Conservation (phyloP, 2,329 filamentous ascomycete species). For the Claviceps monticola region DNA sequence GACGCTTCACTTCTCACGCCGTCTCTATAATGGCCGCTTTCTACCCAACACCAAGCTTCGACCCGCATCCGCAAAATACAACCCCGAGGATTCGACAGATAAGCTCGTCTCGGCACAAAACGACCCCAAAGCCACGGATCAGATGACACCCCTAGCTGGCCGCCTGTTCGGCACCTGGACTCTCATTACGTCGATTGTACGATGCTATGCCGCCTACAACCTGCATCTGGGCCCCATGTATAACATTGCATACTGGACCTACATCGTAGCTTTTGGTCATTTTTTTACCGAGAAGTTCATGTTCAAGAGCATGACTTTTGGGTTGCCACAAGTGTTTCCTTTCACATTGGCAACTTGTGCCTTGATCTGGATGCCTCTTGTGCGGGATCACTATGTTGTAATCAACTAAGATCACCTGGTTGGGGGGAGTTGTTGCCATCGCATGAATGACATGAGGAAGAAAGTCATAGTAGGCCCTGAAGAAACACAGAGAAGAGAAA, state of each 20-base stretch:
- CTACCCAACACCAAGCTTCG: conserved; percentile 34
- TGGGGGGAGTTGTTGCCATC: background rate
- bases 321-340: conserved; percentile 40
- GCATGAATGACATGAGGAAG: background rate
- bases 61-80: conserved; percentile 25
- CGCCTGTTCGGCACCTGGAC: conserved; percentile 86
- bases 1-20: conserved; percentile 69
- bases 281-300: conserved; percentile 70
- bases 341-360: conserved; percentile 36
- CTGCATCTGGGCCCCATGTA: conserved; percentile 61
- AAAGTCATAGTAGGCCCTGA: no score
- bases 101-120: conserved; percentile 35
- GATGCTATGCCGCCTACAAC: conserved; percentile 75
- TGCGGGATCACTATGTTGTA: conserved; percentile 57
- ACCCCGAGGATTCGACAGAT: conserved; percentile 38
- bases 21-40: conserved; percentile 64
- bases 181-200: conserved; percentile 59
- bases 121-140: conserved; percentile 35
- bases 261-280: conserved; percentile 62
- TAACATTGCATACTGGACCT: conserved; percentile 70
- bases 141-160: conserved; percentile 61
- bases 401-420: conserved; percentile 12
- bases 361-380: conserved; percentile 47
- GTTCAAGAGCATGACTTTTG: conserved; percentile 61
- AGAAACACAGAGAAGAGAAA: background rate